Evolutionary conservation across 805 yeast genomes (phyloP).

Genomic region (Candida pini): DNA sequence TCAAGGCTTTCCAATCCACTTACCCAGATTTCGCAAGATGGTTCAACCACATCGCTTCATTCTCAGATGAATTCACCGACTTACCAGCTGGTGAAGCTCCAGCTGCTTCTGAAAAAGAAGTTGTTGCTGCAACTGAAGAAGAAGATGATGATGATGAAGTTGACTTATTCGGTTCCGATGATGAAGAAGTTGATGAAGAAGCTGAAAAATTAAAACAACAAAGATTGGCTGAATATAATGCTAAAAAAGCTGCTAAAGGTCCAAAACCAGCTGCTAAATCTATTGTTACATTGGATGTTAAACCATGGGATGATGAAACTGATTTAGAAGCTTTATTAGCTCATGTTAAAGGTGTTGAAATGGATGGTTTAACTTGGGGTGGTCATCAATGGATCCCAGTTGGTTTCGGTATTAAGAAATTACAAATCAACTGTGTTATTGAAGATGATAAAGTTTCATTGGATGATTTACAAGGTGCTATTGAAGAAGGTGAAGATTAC

Average conservation of each 20-base stretch:
- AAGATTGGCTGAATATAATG: slow-evolving; percentile 97
- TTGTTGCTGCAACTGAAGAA: slow-evolving; percentile 54
- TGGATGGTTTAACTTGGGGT: slow-evolving; percentile 98
- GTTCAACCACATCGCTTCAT: slow-evolving; percentile 97
- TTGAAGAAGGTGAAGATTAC: slow-evolving; percentile 96
- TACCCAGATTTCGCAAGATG: slow-evolving; percentile 97
- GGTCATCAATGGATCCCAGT: slow-evolving; percentile 93
- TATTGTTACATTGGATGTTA: slow-evolving; percentile 91
- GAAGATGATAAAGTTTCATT: slow-evolving; percentile 95
- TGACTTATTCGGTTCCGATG: slow-evolving; percentile 91
- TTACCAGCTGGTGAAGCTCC: slow-evolving; percentile 79
- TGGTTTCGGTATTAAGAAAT: slow-evolving; percentile 99
- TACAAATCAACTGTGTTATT: slow-evolving; percentile 96
- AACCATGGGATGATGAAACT: slow-evolving; percentile 99
- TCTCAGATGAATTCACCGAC: slow-evolving; percentile 74
- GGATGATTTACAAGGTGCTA: slow-evolving; percentile 74
- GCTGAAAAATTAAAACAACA: slow-evolving; percentile 97
- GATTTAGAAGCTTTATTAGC: slow-evolving; percentile 84
- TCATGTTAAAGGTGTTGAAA: slow-evolving; percentile 76
- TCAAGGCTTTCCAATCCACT: slow-evolving; percentile 87
- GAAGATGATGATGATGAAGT: slow-evolving; percentile 89
- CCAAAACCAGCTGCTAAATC: slow-evolving; percentile 99
- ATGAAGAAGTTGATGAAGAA: slow-evolving; percentile 91
- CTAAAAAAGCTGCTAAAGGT: slow-evolving; percentile 95
- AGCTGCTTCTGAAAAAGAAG: slow-evolving; percentile 40